Conservation (phyloP, 108 stramenopile species). For the Cyclotella sp. region DNA sequence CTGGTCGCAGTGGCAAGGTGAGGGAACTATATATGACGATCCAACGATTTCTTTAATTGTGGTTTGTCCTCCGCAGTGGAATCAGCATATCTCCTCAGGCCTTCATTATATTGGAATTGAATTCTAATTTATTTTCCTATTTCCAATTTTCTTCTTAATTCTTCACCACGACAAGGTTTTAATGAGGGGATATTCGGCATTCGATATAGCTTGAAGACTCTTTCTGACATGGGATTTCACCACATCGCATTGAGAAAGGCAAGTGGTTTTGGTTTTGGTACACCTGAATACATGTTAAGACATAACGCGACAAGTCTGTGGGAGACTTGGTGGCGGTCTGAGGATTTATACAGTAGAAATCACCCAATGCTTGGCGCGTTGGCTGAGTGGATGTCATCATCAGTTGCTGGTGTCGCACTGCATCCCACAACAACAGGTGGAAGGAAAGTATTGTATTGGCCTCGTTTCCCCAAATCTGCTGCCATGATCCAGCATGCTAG, state of each 20-base stretch:
- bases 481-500: conserved; percentile 19
- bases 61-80: no score
- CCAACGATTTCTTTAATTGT: no score
- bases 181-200: conserved; percentile 41
- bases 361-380: conserved; percentile 59
- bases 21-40: no score
- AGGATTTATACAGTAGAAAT: conserved; percentile 47
- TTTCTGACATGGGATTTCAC: conserved; percentile 42
- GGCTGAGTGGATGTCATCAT: conserved; percentile 53
- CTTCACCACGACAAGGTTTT: conserved; percentile 12
- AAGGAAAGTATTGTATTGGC: conserved; percentile 33
- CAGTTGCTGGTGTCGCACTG: conserved; percentile 45
- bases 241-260: conserved; percentile 39
- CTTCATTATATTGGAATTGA: no score
- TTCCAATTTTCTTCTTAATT: no score
- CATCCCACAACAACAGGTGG: conserved; percentile 39
- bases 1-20: conserved; percentile 34
- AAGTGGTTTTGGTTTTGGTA: conserved; percentile 33
- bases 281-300: conserved; percentile 49
- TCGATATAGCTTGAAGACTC: conserved; percentile 34
- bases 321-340: conserved; percentile 57
- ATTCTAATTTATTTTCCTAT: no score
- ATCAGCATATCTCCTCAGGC: no score
- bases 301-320: conserved; percentile 60
- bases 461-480: conserved; percentile 42